Base-by-base conservation (phyloP, 1,284 basidiomycete species). In the Ustilago trichophora region DNA sequence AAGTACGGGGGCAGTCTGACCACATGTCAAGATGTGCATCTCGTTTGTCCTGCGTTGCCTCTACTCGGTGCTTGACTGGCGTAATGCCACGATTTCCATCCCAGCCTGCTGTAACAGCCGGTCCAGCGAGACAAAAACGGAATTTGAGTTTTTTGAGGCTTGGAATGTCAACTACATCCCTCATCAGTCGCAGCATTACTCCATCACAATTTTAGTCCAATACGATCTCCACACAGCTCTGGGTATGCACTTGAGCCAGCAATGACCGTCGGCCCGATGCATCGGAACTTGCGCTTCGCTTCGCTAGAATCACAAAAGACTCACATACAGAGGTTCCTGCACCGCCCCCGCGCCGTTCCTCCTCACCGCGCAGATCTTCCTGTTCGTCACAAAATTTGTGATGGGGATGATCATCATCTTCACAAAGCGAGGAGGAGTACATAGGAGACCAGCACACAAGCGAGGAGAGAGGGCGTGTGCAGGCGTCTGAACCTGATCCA, bases 11-110 rank as follows among this genome's bases (percentile, higher is more conserved):
- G 22, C 21, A 25, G 31, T 27, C 24, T 19, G 46, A n/a, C 40
- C 46, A 50, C 40, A 49, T 40, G 54, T 57, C 54, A 57, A 57
- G 47, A 49, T 57, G 34, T 57, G 27, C 27, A 29, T n/a, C n/a
- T n/a, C n/a, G 53, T 46, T 37, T 7, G 37, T 18, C 24, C 25
- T 11, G 8, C 31, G 41, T 24, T 21, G n/a, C n/a, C n/a, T n/a
- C n/a, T n/a, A 36, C 22, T 29, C 21, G 12, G 11, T 31, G n/a
- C 21, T 12, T 11, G 9, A 18, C 18, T 13, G 27, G 27, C 27
- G 11, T 22, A 4, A 22, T 6, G 16, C 7, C 18, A 21, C 18
- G 19, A 11, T 4, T 29, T n/a, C 18, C 16, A 5, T 18, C n/a
- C 15, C 18, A 7, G 13, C 24, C n/a, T 33, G 18, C 19, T 37